Percentiles rank a stretch among this genome's conserved stretches.
Evolutionary conservation across 2,329 filamentous ascomycete species (phyloP).

Genomic region (Graphiopsis chlorocephala): DNA sequence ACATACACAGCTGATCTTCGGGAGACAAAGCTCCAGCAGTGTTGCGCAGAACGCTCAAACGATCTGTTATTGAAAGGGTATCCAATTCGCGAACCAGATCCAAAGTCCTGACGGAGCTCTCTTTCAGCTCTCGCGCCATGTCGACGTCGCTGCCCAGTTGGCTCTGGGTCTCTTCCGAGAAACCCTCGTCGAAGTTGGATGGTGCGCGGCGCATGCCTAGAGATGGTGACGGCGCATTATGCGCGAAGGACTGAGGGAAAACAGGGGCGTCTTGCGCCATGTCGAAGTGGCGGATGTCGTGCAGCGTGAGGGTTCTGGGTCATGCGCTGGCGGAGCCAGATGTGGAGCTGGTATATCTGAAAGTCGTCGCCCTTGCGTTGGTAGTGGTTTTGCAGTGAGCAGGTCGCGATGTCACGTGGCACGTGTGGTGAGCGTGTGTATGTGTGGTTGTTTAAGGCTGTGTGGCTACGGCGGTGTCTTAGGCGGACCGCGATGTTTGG

Average conservation of each 20-base stretch:
- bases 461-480: background rate
- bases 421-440: background rate
- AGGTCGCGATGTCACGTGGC: constrained; percentile 4
- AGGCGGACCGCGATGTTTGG: background rate
- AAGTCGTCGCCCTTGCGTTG: constrained; percentile 2
- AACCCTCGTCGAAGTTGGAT: constrained; percentile 69
- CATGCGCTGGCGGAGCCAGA: constrained; percentile 1
- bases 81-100: constrained; percentile 13
- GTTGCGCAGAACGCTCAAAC: constrained; percentile 12
- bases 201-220: constrained; percentile 21
- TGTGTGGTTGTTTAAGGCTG: background rate
- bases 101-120: constrained; percentile 12
- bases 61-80: constrained; percentile 8
- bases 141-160: constrained; percentile 43
- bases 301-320: constrained; percentile 8
- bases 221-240: constrained; percentile 18
- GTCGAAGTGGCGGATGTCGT: constrained; percentile 13
- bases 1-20: constrained; percentile 18
- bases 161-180: constrained; percentile 67
- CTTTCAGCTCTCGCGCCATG: constrained; percentile 19
- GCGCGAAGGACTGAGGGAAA: background rate
- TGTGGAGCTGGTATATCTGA: background rate
- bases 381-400: background rate
- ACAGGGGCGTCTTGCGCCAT: constrained; percentile 11
- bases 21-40: constrained; percentile 17